Evolutionary conservation across 176 grass and related monocot species (phyloP).

Genomic region (Oryza meyeriana): DNA sequence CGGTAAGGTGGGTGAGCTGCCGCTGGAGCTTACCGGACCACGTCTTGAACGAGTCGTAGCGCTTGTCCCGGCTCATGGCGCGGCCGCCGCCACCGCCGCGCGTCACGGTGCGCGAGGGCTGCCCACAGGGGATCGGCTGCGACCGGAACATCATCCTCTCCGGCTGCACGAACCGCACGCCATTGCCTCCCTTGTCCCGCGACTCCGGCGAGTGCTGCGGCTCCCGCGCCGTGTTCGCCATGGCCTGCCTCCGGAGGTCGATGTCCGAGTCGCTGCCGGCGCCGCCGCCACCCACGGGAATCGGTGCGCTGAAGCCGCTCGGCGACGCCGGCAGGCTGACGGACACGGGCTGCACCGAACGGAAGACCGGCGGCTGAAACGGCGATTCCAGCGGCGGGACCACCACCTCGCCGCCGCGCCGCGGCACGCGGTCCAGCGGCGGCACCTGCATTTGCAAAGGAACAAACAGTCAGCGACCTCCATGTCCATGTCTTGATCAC

Average conservation of each 20-base stretch:
- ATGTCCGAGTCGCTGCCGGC: background rate
- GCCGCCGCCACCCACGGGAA: background rate
- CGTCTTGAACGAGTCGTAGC: slow-evolving; percentile 87
- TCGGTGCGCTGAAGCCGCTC: slow-evolving; percentile 18
- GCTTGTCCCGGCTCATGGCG: slow-evolving; percentile 37
- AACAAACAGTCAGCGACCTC: background rate
- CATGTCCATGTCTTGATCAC: background rate
- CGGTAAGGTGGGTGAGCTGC: slow-evolving; percentile 61
- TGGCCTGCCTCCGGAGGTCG: slow-evolving; percentile 14
- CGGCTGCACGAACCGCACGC: slow-evolving; percentile 25
- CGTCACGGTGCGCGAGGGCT: background rate
- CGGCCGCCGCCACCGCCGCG: background rate
- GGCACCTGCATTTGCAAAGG: slow-evolving; percentile 8
- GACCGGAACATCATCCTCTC: slow-evolving; percentile 63
- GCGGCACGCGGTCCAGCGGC: slow-evolving; percentile 12
- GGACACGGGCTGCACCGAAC: slow-evolving; percentile 45
- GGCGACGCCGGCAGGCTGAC: slow-evolving; percentile 82
- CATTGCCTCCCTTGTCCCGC: background rate
- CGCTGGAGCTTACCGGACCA: slow-evolving; percentile 75
- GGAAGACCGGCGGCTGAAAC: slow-evolving; percentile 17
- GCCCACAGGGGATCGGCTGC: slow-evolving; percentile 48
- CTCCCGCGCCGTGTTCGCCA: background rate
- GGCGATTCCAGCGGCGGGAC: slow-evolving; percentile 32
- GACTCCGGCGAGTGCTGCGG: background rate
- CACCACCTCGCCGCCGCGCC: slow-evolving; percentile 26